Conservation (phyloP, 352 stramenopile species). For the Halophytophthora batemanensis region DNA sequence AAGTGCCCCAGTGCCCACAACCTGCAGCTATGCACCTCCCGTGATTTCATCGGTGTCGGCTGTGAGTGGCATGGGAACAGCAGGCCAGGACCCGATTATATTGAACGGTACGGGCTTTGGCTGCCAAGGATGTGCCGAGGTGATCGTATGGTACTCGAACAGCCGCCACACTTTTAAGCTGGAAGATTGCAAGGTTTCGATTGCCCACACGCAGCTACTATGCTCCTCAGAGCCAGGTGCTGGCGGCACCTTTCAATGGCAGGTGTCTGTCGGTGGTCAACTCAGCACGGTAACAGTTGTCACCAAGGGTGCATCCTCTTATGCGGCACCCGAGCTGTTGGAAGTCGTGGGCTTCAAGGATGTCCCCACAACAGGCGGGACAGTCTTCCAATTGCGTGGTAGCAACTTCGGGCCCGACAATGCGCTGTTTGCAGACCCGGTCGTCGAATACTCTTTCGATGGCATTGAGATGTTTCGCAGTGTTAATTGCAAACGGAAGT, state of each 20-base stretch:
- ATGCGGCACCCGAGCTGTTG: constrained; percentile 31
- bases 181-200: constrained; percentile 35
- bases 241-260: constrained; percentile 35
- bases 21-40: constrained; percentile 37
- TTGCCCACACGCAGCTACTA: constrained; percentile 37
- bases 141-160: constrained; percentile 43
- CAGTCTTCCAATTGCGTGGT: constrained; percentile 46
- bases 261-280: constrained; percentile 35
- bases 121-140: constrained; percentile 22
- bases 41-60: constrained; percentile 16
- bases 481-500: constrained; percentile 55
- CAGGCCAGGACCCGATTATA: constrained; percentile 26
- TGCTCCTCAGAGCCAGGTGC: constrained; percentile 35
- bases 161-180: constrained; percentile 32
- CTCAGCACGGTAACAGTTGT: constrained; percentile 8
- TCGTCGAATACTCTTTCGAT: constrained; percentile 52
- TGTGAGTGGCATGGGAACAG: constrained; percentile 21
- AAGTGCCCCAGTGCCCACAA: constrained; percentile 19
- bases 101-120: constrained; percentile 51
- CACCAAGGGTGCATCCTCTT: constrained; percentile 18
- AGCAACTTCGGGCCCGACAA: constrained; percentile 48
- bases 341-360: constrained; percentile 44
- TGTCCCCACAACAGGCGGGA: constrained; percentile 37
- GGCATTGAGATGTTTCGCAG: constrained; percentile 26
- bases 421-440: constrained; percentile 39